Conservation (phyloP, 129 eudicot species). For the Heracleum sosnowskyi region DNA sequence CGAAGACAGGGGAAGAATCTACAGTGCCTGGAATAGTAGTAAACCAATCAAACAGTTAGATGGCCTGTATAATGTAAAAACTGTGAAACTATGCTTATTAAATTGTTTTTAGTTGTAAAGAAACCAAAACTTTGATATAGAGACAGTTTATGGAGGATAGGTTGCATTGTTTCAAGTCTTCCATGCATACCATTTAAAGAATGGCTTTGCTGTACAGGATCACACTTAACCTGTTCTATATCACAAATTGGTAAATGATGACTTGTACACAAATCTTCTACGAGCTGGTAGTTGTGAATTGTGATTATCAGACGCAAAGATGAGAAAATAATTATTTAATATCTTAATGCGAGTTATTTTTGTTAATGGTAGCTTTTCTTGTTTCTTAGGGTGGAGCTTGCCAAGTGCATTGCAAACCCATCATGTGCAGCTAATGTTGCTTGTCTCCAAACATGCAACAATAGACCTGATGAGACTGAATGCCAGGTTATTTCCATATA, state of each 20-base stretch:
- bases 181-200: neutral
- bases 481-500: slow-evolving; percentile 51
- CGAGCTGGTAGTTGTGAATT: neutral
- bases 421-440: slow-evolving; percentile 97
- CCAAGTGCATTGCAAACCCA: slow-evolving; percentile 91
- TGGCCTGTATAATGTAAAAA: neutral
- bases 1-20: neutral
- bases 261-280: neutral
- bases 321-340: neutral
- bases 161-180: neutral
- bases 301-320: neutral
- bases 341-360: neutral
- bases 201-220: neutral
- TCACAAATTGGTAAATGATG: neutral
- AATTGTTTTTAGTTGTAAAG: neutral
- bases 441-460: slow-evolving; percentile 90
- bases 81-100: neutral
- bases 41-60: neutral
- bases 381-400: slow-evolving; percentile 68
- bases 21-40: neutral
- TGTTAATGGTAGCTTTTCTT: slow-evolving; percentile 4
- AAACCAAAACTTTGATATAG: neutral
- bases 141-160: neutral
- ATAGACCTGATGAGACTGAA: slow-evolving; percentile 94
- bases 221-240: neutral